Evolutionary conservation across 768 basidiomycete species (phyloP).

Genomic region (Hygrophorus russula): DNA sequence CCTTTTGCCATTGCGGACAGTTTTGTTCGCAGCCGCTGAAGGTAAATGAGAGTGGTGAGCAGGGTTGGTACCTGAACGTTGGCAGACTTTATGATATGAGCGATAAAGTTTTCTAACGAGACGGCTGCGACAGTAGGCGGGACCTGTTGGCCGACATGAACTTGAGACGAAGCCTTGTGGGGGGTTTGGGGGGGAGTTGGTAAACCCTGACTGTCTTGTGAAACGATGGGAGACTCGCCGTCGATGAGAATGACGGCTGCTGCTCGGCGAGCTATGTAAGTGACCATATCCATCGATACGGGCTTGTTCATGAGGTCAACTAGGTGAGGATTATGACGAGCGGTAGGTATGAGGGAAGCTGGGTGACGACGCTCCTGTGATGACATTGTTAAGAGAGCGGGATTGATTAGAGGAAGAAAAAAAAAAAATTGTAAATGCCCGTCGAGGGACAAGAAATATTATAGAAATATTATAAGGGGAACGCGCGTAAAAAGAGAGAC

Average conservation of each 20-base stretch:
- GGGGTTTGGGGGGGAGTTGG: conserved; percentile 63
- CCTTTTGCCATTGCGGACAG: conserved; percentile 81
- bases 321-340: conserved; percentile 70
- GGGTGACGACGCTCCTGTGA: conserved; percentile 38
- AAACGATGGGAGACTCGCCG: conserved; percentile 30
- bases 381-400: conserved; percentile 8
- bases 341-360: conserved; percentile 70
- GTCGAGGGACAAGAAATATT: conserved; percentile 10
- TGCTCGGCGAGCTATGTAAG: conserved; percentile 72
- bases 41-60: conserved; percentile 83
- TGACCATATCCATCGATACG: conserved; percentile 79
- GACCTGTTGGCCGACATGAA: conserved; percentile 19
- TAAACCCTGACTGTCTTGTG: conserved; percentile 21
- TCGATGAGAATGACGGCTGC: conserved; percentile 65
- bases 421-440: conserved; percentile 3
- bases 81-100: conserved; percentile 64
- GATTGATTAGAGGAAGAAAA: neutral
- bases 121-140: conserved; percentile 24
- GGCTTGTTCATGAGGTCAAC: conserved; percentile 67
- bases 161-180: conserved; percentile 31
- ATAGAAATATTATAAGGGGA: conserved; percentile 1
- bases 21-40: conserved; percentile 74
- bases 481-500: neutral
- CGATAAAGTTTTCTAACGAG: conserved; percentile 76
- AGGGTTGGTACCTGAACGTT: conserved; percentile 89